A percentile compares a stretch with the other conserved stretches of the same genome.
Evolutionary conservation across 208 protist species (phyloP).

Genomic region (Trypanosoma mega): DNA sequence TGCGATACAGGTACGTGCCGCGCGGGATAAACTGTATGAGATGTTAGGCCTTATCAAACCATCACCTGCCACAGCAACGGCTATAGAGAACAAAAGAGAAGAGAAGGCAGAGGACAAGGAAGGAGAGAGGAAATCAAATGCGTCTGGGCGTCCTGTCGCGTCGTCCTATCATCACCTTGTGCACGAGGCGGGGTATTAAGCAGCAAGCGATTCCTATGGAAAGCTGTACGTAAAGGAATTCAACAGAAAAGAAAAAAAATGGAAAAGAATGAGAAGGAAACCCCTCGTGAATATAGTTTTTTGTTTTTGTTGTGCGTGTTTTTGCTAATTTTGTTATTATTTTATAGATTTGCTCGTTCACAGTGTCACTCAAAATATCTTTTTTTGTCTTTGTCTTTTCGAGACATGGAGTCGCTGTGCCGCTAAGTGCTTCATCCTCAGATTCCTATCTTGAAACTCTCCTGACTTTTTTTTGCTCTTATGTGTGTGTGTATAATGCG

Average conservation of each 20-base stretch:
- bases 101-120: conserved; percentile 5
- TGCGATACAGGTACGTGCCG: conserved; percentile 45
- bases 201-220: background rate
- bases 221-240: background rate
- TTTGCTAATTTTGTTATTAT: conserved; percentile 1
- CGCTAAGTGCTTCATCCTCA: too few species aligned
- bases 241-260: conserved; percentile 4
- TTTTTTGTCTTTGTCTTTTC: too few species aligned
- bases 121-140: conserved; percentile 24
- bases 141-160: conserved; percentile 57
- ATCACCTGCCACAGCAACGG: too few species aligned
- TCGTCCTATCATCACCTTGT: conserved; percentile 78
- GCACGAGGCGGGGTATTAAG: conserved; percentile 80
- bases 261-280: background rate
- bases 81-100: background rate
- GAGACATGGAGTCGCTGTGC: too few species aligned
- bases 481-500: background rate
- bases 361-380: too few species aligned
- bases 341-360: too few species aligned
- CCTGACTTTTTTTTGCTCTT: background rate
- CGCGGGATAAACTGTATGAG: conserved; percentile 78
- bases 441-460: background rate
- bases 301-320: background rate
- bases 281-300: background rate
- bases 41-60: conserved; percentile 52